Conservation (phyloP, 495 filamentous ascomycete genomes). For the Eremomyces bilateralis region DNA sequence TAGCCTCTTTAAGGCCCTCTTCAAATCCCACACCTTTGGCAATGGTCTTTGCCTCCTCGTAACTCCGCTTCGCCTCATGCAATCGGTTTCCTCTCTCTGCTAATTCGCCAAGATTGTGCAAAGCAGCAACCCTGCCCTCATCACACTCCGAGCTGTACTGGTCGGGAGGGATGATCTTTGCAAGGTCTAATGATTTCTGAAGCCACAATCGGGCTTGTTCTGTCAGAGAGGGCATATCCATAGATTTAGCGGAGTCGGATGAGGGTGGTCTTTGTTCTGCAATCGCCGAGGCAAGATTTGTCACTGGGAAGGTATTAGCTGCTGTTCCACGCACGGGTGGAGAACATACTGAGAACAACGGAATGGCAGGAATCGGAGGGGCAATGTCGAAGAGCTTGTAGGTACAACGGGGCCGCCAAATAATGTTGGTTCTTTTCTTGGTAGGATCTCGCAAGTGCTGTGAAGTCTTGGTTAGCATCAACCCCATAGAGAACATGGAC, state of each 20-base stretch:
- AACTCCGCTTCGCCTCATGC: slow-evolving; percentile 38
- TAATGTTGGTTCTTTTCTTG: slow-evolving; percentile 43
- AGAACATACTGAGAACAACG: slow-evolving; percentile 10
- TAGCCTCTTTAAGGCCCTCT: slow-evolving; percentile 37
- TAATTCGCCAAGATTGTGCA: slow-evolving; percentile 68
- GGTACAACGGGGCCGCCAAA: slow-evolving; percentile 68
- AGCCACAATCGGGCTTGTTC: slow-evolving; percentile 51
- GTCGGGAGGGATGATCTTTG: slow-evolving; percentile 30
- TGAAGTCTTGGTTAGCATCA: no score
- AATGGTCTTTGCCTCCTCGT: slow-evolving; percentile 39
- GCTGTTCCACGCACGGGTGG: no score
- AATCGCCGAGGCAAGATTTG: slow-evolving; percentile 44
- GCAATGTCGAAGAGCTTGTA: slow-evolving; percentile 52
- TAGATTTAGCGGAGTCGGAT: slow-evolving; percentile 7
- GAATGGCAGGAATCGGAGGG: slow-evolving; percentile 24
- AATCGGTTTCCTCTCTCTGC: slow-evolving; percentile 44
- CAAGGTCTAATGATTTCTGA: slow-evolving; percentile 42
- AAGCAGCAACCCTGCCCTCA: slow-evolving; percentile 61
- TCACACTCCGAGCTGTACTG: slow-evolving; percentile 66
- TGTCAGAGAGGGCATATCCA: slow-evolving; percentile 29
- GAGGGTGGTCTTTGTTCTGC: slow-evolving; percentile 29
- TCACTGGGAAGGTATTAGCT: no score
- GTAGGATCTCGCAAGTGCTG: slow-evolving; percentile 55
- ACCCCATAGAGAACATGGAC: slow-evolving; percentile 39
- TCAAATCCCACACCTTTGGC: slow-evolving; percentile 40